Evolutionary conservation across 768 basidiomycete genomes (phyloP).

Genomic region (Lanmaoa rubissima): DNA sequence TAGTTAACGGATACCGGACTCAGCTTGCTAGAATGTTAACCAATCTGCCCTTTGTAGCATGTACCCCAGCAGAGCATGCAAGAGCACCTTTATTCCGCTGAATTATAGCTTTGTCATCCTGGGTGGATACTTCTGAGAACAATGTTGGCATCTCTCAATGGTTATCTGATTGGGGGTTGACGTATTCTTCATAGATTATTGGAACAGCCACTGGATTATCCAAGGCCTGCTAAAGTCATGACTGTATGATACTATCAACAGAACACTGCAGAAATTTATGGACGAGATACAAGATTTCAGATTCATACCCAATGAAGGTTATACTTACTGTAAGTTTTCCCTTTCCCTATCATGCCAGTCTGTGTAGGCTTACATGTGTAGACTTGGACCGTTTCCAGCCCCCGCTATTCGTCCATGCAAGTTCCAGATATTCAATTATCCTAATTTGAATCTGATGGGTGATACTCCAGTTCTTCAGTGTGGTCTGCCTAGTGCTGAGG

Average conservation of each 20-base stretch:
- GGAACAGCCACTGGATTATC: too few relatives aligned
- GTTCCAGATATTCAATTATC: constrained; percentile 8
- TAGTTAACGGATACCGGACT: too few relatives aligned
- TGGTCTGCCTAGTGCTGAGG: constrained; percentile 84
- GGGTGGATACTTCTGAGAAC: constrained; percentile 82
- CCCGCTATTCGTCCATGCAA: constrained; percentile 79
- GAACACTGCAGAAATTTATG: too few relatives aligned
- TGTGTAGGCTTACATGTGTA: constrained; percentile 27
- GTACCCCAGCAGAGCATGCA: constrained; percentile 62
- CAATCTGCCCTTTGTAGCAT: too few relatives aligned
- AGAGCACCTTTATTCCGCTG: constrained; percentile 83
- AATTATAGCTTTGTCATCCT: constrained; percentile 93
- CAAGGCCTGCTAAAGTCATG: too few relatives aligned
- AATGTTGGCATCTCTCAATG: constrained; percentile 50
- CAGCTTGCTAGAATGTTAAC: too few relatives aligned
- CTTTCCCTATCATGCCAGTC: not conserved
- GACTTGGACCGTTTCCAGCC: constrained; percentile 92
- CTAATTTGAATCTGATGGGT: constrained; percentile 26
- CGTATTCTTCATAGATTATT: too few relatives aligned
- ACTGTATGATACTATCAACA: too few relatives aligned
- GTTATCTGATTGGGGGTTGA: not conserved
- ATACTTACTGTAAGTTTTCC: too few relatives aligned
- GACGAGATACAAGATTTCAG: too few relatives aligned
- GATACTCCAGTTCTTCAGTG: constrained; percentile 72
- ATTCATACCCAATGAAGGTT: too few relatives aligned